Evolutionary conservation across 2,329 filamentous ascomycete genomes (phyloP).

Genomic region (Beauveria brongniartii): DNA sequence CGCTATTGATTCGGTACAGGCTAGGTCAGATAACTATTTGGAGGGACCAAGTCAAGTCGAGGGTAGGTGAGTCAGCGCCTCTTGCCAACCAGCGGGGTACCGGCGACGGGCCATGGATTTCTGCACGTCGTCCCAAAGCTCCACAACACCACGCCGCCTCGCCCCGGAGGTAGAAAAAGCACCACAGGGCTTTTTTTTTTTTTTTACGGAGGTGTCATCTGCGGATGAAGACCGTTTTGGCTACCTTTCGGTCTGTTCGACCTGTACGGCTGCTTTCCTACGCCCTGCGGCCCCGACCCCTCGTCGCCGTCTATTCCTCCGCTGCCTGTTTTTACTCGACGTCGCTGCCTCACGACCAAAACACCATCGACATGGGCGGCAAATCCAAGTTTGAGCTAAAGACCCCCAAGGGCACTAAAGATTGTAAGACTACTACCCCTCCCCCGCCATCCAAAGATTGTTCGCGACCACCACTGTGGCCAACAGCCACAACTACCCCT

Average conservation of each 20-base stretch:
- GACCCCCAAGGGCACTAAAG: slow-evolving; percentile 84
- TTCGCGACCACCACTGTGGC: not conserved
- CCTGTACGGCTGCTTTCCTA: slow-evolving; percentile 7
- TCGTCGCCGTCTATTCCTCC: not conserved
- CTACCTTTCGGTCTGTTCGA: slow-evolving; percentile 11
- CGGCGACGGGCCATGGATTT: not conserved
- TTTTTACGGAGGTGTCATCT: not conserved
- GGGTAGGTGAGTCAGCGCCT: slow-evolving; percentile 1
- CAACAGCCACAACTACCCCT: not conserved
- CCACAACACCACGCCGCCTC: slow-evolving; percentile 11
- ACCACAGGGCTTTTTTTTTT: slow-evolving; percentile 11
- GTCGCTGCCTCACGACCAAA: not conserved
- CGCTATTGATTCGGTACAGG: not conserved
- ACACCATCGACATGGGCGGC: slow-evolving; percentile 25
- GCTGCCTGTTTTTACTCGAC: slow-evolving; percentile 2
- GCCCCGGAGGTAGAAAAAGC: slow-evolving; percentile 8
- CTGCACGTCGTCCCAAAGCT: slow-evolving; percentile 10
- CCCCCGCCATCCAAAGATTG: not conserved
- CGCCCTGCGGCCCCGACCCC: slow-evolving; percentile 1
- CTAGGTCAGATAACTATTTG: not conserved
- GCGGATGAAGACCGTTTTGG: slow-evolving; percentile 12
- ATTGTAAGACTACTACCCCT: slow-evolving; percentile 44
- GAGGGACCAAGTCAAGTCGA: not conserved
- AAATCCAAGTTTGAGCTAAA: slow-evolving; percentile 63
- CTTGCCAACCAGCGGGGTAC: not conserved